A percentile compares a stretch with the other conserved stretches of the same genome.
Conservation (phyloP, 352 stramenopile genomes). For the Phytophthora melonis region DNA sequence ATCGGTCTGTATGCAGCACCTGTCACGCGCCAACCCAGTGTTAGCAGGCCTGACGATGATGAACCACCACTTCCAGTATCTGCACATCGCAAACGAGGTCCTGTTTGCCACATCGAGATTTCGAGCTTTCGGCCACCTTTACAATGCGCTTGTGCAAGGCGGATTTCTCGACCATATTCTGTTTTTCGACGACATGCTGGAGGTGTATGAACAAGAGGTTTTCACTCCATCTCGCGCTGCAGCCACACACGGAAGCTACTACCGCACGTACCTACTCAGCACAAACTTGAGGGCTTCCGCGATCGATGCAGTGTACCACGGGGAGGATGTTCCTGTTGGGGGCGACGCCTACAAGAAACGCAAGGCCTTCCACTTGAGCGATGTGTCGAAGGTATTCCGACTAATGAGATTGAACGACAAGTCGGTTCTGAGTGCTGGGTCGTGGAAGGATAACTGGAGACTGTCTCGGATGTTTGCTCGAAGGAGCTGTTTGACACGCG, state of each 20-base stretch:
- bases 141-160: constrained; percentile 30
- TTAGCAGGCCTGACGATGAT: constrained; percentile 36
- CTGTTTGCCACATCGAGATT: constrained; percentile 27
- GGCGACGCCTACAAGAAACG: neutral
- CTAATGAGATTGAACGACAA: neutral
- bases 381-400: neutral
- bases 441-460: neutral
- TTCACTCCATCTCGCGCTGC: constrained; percentile 39
- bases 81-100: constrained; percentile 18
- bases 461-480: constrained; percentile 5
- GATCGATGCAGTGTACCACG: neutral
- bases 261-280: constrained; percentile 30
- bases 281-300: neutral
- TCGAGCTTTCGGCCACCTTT: constrained; percentile 37
- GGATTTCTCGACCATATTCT: constrained; percentile 16
- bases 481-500: constrained; percentile 37
- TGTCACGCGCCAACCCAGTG: constrained; percentile 27
- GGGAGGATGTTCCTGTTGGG: constrained; percentile 12
- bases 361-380: neutral
- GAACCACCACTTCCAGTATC: constrained; percentile 29
- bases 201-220: constrained; percentile 23
- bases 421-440: neutral
- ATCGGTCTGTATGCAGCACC: neutral
- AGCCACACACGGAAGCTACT: constrained; percentile 24
- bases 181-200: constrained; percentile 33